These are phyloP conservation scores for Komagataella kurtzmanii DNA, from an alignment of 805 yeast genomes.

Conservation along the genomic window DNA sequence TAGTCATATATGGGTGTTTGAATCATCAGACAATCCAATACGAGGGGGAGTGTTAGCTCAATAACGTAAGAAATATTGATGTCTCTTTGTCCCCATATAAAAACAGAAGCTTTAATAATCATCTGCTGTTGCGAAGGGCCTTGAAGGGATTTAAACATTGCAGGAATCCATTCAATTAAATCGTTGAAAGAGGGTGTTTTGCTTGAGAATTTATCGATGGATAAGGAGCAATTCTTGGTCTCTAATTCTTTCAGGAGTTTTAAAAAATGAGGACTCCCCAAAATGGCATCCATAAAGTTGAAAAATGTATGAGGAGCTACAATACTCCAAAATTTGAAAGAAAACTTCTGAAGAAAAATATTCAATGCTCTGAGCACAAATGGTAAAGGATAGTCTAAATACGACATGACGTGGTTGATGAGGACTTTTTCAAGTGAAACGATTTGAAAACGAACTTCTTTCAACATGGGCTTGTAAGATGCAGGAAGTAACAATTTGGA, in stretches of 20 bases:
- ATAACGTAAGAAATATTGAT: background rate
- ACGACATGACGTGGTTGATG: conserved; percentile 38
- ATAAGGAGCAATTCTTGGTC: conserved; percentile 9
- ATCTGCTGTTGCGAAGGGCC: background rate
- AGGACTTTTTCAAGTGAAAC: conserved; percentile 25
- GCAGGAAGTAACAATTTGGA: conserved; percentile 12
- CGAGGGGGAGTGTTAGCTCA: background rate
- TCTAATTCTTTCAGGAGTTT: conserved; percentile 17
- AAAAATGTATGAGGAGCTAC: conserved; percentile 40
- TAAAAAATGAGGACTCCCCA: conserved; percentile 37
- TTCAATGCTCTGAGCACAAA: conserved; percentile 38
- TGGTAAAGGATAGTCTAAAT: conserved; percentile 35
- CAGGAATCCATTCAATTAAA: conserved; percentile 40
- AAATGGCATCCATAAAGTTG: conserved; percentile 45
- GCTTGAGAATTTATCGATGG: conserved; percentile 3
- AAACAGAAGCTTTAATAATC: background rate
- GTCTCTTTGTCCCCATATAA: background rate
- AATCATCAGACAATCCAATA: background rate
- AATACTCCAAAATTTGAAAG: conserved; percentile 36
- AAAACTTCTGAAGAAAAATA: conserved; percentile 27
- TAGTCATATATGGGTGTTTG: conserved; percentile 8
- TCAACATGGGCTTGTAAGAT: conserved; percentile 9
- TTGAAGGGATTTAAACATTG: conserved; percentile 17
- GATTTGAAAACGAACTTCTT: conserved; percentile 15
- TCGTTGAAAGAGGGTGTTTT: conserved; percentile 18